Evolutionary conservation across 345 rosid genomes (phyloP), one percentile per base, ranked within the genome.

Genomic region (Psidium guajava): DNA sequence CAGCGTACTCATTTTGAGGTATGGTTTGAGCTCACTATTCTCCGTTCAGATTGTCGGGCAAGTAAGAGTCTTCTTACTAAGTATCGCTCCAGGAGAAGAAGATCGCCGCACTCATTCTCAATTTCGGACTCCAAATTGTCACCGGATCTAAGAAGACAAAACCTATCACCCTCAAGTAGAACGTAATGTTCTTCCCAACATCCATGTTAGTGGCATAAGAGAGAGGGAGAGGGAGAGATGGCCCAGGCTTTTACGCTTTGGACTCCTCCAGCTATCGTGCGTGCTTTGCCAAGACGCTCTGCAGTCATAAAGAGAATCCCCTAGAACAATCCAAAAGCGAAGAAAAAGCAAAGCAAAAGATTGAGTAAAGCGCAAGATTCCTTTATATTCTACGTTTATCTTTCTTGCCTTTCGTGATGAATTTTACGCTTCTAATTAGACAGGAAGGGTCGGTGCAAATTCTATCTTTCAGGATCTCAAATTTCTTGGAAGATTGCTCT

Each of bases 21-120:
- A 20, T 21, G 11, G 25, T 54, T 54, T 5, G 22, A 20, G 57
- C 24, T 54, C 57, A 28, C 42, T 64, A 28, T 28, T 28, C 42
- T 64, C 22, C 21, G 1, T 64, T 40, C 0, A 61, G 8, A 64
- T 64, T 15, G 7, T 20, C 1, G 13, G 11, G 22, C 0, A 0
- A 11, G 42, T 28, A 0, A 0, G 10, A 64, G 42, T 28, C 42
- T 64, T 64, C 22, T 7, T 7, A 28, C 8, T 32, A 28, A 28
- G 42, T 4, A 64, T 7, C 1, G 42, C 16, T 64, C 22, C 42
- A 32, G 16, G 21, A 32, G 75, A 64, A 28, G 74, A 3, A 28
- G 22, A 8, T 5, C 22, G 0, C 24, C 11, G 6, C 75, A 64
- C 11, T 7, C 3, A 5, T 11, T 28, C 22, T 64, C 75, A 7